Evolutionary conservation across 2,329 filamentous ascomycete species (phyloP).

Genomic region (Aspergillus hiratsukae): DNA sequence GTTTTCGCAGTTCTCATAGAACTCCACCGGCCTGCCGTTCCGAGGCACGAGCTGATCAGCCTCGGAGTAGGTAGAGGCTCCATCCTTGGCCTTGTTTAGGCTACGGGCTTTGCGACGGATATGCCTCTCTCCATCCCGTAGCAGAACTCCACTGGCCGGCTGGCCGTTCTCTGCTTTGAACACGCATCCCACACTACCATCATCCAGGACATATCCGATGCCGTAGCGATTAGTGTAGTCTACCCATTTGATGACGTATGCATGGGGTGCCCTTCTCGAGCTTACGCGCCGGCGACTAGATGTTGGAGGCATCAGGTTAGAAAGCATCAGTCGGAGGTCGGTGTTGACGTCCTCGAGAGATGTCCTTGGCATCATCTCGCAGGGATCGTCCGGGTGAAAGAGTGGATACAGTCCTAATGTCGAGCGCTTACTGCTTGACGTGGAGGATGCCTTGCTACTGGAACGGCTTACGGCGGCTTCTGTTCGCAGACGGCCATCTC

Average conservation of each 20-base stretch:
- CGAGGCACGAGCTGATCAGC: constrained; percentile 43
- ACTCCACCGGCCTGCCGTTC: constrained; percentile 41
- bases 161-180: constrained; percentile 44
- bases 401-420: constrained; percentile 34
- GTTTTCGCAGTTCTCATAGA: constrained; percentile 44
- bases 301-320: constrained; percentile 31
- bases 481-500: constrained; percentile 9
- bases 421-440: constrained; percentile 27
- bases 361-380: constrained; percentile 35
- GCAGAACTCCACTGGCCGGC: constrained; percentile 43
- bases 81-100: constrained; percentile 27
- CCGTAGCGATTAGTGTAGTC: constrained; percentile 51
- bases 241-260: constrained; percentile 51
- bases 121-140: constrained; percentile 45
- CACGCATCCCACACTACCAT: constrained; percentile 48
- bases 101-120: constrained; percentile 43
- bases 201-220: constrained; percentile 49
- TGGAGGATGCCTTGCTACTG: constrained; percentile 24
- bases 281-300: constrained; percentile 28
- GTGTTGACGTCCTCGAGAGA: constrained; percentile 37
- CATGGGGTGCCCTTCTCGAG: constrained; percentile 31
- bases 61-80: constrained; percentile 34
- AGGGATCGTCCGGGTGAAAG: constrained; percentile 35
- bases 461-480: constrained; percentile 17
- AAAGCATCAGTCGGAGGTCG: constrained; percentile 36